These are phyloP conservation scores for Syzygium syzygioides DNA, from an alignment of 441 rosid species.

Conservation along the genomic window DNA sequence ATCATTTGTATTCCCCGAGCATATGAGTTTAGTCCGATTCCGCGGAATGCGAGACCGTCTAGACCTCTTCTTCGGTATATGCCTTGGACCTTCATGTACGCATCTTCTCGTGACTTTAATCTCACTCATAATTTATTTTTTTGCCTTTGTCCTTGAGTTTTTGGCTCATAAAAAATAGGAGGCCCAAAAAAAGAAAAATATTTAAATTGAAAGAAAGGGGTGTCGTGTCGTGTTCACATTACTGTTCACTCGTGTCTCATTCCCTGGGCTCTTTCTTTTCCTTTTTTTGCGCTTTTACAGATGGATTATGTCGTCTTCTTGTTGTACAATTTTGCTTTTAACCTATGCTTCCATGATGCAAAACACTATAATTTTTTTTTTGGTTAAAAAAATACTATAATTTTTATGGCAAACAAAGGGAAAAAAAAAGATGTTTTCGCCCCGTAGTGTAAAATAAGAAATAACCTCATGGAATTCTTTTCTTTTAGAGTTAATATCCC, in stretches of 20 bases:
- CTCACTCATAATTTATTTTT: background rate
- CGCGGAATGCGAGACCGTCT: background rate
- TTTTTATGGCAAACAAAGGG: background rate
- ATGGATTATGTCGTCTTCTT: background rate
- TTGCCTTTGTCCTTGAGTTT: background rate
- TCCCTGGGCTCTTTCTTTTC: no score
- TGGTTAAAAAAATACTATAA: background rate
- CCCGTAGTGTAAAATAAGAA: background rate
- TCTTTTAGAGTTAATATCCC: background rate
- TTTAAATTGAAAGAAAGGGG: background rate
- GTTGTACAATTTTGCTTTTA: background rate
- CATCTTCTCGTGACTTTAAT: background rate
- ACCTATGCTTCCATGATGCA: background rate
- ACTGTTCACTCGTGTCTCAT: background rate
- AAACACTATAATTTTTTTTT: no score
- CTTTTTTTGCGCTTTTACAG: background rate
- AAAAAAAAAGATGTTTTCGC: background rate
- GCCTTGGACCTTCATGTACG: background rate
- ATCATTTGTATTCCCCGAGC: rapidly evolving
- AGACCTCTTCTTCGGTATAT: background rate
- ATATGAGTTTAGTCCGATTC: background rate
- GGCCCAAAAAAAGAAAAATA: background rate
- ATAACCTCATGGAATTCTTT: background rate
- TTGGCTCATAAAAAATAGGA: background rate
- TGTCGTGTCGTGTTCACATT: background rate